Evolutionary conservation across 2,329 filamentous ascomycete genomes (phyloP).

Genomic region (Penicillium brasilianum): DNA sequence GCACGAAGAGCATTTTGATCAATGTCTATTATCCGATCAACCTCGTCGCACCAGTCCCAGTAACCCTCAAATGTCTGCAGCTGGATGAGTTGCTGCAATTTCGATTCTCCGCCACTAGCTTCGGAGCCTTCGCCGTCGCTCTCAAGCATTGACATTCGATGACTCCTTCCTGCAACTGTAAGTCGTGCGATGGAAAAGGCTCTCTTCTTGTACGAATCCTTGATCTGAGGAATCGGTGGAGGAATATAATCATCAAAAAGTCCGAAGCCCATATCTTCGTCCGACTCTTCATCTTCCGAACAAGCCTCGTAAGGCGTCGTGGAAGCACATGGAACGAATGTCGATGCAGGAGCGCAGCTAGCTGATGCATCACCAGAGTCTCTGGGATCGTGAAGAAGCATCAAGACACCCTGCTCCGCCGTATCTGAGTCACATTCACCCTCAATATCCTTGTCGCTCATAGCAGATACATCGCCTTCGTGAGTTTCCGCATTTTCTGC

Average conservation of each 20-base stretch:
- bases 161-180: neutral
- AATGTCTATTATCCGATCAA: neutral
- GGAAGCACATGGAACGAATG: neutral
- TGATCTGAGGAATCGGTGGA: neutral
- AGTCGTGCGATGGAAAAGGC: neutral
- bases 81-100: neutral
- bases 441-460: neutral
- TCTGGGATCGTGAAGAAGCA: neutral
- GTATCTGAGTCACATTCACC: neutral
- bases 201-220: neutral
- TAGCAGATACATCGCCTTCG: neutral
- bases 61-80: neutral
- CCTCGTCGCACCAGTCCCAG: conserved; percentile 1
- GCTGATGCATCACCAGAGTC: neutral
- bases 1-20: neutral
- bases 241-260: neutral
- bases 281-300: neutral
- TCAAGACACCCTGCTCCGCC: neutral
- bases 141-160: neutral
- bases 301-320: neutral
- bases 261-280: neutral
- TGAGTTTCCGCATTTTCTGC: neutral
- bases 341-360: neutral
- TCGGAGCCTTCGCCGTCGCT: neutral
- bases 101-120: too few relatives aligned